Percentiles rank a stretch among this genome's conserved stretches.
These are phyloP conservation scores for Inonotus obliquus DNA, from an alignment of 1,284 basidiomycete genomes.

Conservation along the genomic window DNA sequence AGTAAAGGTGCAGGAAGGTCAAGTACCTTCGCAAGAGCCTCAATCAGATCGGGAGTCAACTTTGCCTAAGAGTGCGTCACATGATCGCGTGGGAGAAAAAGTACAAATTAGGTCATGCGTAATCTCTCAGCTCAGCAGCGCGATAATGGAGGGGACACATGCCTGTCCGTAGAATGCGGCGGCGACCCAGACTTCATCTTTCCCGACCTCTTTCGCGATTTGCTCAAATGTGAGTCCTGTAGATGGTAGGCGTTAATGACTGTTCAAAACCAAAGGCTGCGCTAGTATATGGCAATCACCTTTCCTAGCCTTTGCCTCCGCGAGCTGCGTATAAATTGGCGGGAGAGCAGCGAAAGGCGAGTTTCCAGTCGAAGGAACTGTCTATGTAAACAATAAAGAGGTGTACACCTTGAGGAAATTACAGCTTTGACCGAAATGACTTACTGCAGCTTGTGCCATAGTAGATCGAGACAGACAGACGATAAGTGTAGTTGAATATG, in stretches of 20 bases:
- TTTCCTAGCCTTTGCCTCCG: slow-evolving; percentile 66
- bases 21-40: slow-evolving; percentile 47
- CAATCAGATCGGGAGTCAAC: slow-evolving; percentile 55
- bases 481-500: not conserved
- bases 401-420: not conserved
- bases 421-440: slow-evolving; percentile 22
- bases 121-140: not conserved
- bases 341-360: slow-evolving; percentile 51
- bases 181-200: slow-evolving; percentile 86
- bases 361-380: slow-evolving; percentile 38
- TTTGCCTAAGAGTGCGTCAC: slow-evolving; percentile 50
- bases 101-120: not conserved
- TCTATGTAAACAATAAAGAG: slow-evolving; percentile 21
- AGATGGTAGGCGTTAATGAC: slow-evolving; percentile 11
- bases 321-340: slow-evolving; percentile 44
- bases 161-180: slow-evolving; percentile 84
- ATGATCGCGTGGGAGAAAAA: slow-evolving; percentile 1
- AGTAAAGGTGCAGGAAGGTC: slow-evolving; percentile 39
- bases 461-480: not conserved
- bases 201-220: slow-evolving; percentile 65
- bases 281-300: slow-evolving; percentile 33
- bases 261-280: not conserved
- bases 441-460: slow-evolving; percentile 38
- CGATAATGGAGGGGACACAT: slow-evolving; percentile 18
- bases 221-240: slow-evolving; percentile 68